Evolutionary conservation across 2,329 filamentous ascomycete species (phyloP), one percentile per base, ranked within the genome.

Genomic region (Pseudomassariella vexata): DNA sequence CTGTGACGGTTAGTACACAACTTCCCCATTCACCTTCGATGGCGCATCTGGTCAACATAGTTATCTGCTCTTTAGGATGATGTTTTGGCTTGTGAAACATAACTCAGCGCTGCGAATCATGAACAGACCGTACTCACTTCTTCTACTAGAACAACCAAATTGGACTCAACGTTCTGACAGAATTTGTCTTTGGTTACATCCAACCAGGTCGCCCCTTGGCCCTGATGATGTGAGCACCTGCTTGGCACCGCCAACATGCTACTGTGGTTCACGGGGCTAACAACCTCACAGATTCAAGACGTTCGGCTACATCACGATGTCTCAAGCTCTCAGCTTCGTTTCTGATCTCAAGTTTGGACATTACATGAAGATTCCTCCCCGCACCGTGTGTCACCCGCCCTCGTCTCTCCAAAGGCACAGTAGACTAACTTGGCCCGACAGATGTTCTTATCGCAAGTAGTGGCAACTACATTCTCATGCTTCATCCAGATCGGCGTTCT

Each of bases 121-220:
- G n/a, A n/a, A n/a, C n/a, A n/a, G n/a, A n/a, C n/a, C n/a, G n/a
- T n/a, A n/a, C n/a, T n/a, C n/a, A n/a, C n/a, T n/a, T n/a, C n/a
- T n/a, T n/a, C n/a, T n/a, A n/a, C n/a, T n/a, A n/a, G n/a, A 78
- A 84, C 48, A 79, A 81, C 52, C 63, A 84, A 60, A 78, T 85
- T 22, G 80, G 79, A 2, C 62, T 87, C 21, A 87, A 87, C 40
- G 81, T 88, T 17, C 61, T 87, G 40, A 84, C 81, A 1, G 82
- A 85, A 57, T 85, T 86, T 41, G 62, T 88, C 4, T 76, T 78
- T 37, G 83, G 83, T 2, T 87, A 87, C 47, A 82, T 87, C 46
- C 79, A 85, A 40, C 82, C 82, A 0, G 83, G 83, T 3, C 63
- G 73, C 5, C 82, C 83, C 0, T 60, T 87, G 34, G 82, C 79